Percentiles rank a stretch among this genome's conserved stretches.
These are phyloP conservation scores for Posidonia oceanica DNA, from an alignment of 116 monocot genomes.

Conservation along the genomic window DNA sequence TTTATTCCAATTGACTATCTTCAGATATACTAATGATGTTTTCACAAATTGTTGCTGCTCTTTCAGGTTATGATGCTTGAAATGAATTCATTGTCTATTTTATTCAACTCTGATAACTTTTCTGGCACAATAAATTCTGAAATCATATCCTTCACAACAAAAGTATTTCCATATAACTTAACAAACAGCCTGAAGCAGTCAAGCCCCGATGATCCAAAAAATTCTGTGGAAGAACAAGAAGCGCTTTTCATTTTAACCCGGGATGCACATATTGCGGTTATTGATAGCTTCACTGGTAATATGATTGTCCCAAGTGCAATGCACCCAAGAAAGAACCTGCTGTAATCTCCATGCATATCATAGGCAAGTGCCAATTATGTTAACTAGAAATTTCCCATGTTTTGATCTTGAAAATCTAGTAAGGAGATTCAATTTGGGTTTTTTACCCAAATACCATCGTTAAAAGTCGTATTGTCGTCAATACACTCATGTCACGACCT, in stretches of 20 bases:
- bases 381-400: not conserved
- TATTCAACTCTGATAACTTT: constrained; percentile 36
- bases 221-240: constrained; percentile 19
- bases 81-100: constrained; percentile 37
- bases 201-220: constrained; percentile 18
- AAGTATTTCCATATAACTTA: constrained; percentile 13
- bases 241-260: constrained; percentile 52
- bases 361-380: constrained; percentile 56
- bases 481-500: too few relatives aligned
- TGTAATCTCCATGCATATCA: constrained; percentile 82
- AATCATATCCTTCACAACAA: constrained; percentile 32
- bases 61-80: constrained; percentile 71
- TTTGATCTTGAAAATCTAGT: not conserved
- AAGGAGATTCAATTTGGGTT: not conserved
- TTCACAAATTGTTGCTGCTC: constrained; percentile 9
- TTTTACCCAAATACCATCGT: too few relatives aligned
- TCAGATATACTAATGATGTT: not conserved
- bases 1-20: not conserved
- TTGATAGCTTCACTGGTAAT: constrained; percentile 50
- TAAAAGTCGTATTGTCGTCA: too few relatives aligned
- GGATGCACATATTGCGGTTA: constrained; percentile 41
- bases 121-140: constrained; percentile 38
- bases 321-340: constrained; percentile 35
- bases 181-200: constrained; percentile 15
- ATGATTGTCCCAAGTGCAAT: constrained; percentile 27